A percentile compares a stretch with the other conserved stretches of the same genome.
These are phyloP conservation scores for Cardamine resedifolia DNA, from an alignment of 345 rosid species.

Conservation along the genomic window DNA sequence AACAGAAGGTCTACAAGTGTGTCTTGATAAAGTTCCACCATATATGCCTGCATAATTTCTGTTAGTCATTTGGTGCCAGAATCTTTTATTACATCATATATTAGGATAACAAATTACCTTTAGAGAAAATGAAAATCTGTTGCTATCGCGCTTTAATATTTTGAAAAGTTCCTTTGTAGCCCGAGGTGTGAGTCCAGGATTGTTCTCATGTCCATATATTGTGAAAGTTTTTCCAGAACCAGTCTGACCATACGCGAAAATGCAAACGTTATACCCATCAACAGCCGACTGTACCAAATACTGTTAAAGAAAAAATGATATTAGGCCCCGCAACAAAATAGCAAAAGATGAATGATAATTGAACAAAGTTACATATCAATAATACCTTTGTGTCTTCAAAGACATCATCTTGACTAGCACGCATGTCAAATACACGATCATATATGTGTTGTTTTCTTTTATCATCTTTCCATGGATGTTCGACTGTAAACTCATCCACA, in stretches of 20 bases:
- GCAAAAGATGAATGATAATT: background rate
- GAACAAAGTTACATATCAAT: conserved; percentile 13
- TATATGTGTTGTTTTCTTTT: conserved; percentile 84
- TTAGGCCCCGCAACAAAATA: conserved; percentile 23
- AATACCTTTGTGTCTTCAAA: conserved; percentile 90
- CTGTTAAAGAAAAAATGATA: conserved; percentile 42
- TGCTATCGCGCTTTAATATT: conserved; percentile 70
- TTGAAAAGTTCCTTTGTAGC: conserved; percentile 87
- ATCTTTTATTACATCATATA: background rate
- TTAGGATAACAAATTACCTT: conserved; percentile 52
- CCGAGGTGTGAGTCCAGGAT: conserved; percentile 87
- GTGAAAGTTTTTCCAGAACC: conserved; percentile 99
- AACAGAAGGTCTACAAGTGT: conserved; percentile 81
- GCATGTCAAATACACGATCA: conserved; percentile 88
- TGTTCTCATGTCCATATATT: conserved; percentile 71
- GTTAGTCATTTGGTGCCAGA: conserved; percentile 5
- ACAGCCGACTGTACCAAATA: conserved; percentile 93
- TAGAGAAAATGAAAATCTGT: conserved; percentile 75
- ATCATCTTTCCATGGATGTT: conserved; percentile 94
- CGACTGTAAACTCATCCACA: conserved; percentile 84
- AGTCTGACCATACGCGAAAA: conserved; percentile 98
- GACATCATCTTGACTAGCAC: conserved; percentile 72
- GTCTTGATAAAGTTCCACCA: conserved; percentile 97
- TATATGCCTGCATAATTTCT: conserved; percentile 65
- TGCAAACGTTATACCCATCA: conserved; percentile 94